These are phyloP conservation scores for Cryptococcus sp. DNA, from an alignment of 1,284 basidiomycete genomes.

Conservation along the genomic window DNA sequence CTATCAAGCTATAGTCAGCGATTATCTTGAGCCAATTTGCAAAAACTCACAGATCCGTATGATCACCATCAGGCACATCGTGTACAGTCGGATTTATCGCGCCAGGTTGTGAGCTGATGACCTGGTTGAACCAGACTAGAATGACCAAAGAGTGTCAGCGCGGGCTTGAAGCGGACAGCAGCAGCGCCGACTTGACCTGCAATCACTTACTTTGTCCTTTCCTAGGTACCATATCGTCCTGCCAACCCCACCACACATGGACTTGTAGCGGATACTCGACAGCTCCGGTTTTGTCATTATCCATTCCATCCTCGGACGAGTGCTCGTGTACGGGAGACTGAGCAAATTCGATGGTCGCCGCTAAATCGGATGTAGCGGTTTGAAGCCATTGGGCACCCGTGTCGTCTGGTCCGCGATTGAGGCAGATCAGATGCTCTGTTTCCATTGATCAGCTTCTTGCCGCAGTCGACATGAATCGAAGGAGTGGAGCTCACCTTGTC, in stretches of 20 bases:
- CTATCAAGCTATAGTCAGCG: neutral
- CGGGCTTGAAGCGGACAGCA: neutral
- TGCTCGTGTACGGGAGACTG: slow-evolving; percentile 2
- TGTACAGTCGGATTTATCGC: slow-evolving; percentile 25
- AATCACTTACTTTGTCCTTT: slow-evolving; percentile 28
- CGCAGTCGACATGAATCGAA: neutral
- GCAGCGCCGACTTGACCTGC: neutral
- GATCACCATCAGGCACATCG: slow-evolving; percentile 32
- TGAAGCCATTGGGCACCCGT: slow-evolving; percentile 46
- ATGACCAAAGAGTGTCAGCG: neutral
- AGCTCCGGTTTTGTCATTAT: neutral
- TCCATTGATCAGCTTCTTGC: too few species aligned
- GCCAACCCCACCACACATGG: slow-evolving; percentile 34
- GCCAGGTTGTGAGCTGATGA: slow-evolving; percentile 13
- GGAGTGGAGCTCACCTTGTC: slow-evolving; percentile 31
- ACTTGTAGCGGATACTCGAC: slow-evolving; percentile 12
- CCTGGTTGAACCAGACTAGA: slow-evolving; percentile 30
- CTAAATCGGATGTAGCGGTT: slow-evolving; percentile 25
- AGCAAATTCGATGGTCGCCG: slow-evolving; percentile 20
- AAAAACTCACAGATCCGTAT: slow-evolving; percentile 26
- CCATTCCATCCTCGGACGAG: neutral
- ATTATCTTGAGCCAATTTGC: neutral
- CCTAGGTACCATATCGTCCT: slow-evolving; percentile 33
- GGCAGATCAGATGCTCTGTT: slow-evolving; percentile 47
- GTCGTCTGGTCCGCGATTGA: slow-evolving; percentile 40